Evolutionary conservation across 257 asterid species (phyloP), one percentile per base, ranked within the genome.

Genomic region (Schizonepeta tenuifolia): DNA sequence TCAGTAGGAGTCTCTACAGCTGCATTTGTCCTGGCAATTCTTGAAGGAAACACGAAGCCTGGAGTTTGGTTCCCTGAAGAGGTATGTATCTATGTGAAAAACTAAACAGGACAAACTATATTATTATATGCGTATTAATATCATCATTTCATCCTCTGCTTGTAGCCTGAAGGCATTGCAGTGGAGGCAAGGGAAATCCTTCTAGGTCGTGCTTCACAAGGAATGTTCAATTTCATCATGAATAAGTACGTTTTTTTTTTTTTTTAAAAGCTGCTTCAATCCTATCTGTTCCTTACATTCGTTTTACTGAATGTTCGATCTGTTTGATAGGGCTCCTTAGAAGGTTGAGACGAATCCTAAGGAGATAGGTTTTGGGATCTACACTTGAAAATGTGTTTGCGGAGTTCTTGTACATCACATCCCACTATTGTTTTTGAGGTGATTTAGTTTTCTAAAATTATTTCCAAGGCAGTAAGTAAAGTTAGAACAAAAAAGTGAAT

Each of bases 41-140:
- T 94, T 40, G 99, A 91, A 78, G 99, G 97, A 77, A 87, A 86
- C 87, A 89, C 99, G 47, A 81, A 84, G 60, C 96, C 97, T 6
- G 97, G 97, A 22, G 97, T 94, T 78, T 94, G 99, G 97, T 94
- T 94, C 69, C 97, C 97, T 0, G 99, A 88, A 86, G 99, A 91
- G 97, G 97, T 91, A 81, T 20, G 94, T 89, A 81, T 22, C 33
- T 33, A 9, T 54, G 57, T 62, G 49, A 54, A 22, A 26, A 13
- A 38, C 40, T 53, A 13, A 72, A 55, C 18, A 36, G 56, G 11
- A n/a, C n/a, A n/a, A 7, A 40, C 15, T 12, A 10, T 10, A 44
- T 41, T 21, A 22, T 11, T 77, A 26, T 28, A 11, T 8, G 54
- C 55, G 18, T 15, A 59, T 67, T 50, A 64, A n/a, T 63, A 0